Evolutionary conservation across 176 grass and related monocot species (phyloP).

Genomic region (Zoysia japonica): DNA sequence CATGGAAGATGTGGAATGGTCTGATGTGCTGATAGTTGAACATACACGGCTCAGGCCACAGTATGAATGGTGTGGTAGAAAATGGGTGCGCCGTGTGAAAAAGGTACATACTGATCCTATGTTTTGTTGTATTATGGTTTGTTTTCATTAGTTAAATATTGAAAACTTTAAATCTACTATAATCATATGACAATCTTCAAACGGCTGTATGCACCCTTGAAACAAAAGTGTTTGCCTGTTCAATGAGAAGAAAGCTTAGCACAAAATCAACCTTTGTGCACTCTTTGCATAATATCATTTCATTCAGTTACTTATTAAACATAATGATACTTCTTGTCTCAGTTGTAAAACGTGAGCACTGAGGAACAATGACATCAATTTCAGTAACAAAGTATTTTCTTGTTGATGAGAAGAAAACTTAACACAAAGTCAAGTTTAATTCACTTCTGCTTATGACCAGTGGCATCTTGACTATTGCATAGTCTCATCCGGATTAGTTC

Average conservation of each 20-base stretch:
- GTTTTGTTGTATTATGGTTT: not conserved
- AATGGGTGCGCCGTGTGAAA: constrained; percentile 20
- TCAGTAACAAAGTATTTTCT: not conserved
- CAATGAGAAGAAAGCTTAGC: not conserved
- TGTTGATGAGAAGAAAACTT: not conserved
- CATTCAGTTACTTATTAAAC: too few species aligned
- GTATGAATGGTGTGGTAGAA: constrained; percentile 31
- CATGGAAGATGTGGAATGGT: constrained; percentile 14
- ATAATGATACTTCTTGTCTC: too few species aligned
- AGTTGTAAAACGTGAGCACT: too few species aligned
- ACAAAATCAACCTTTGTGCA: not conserved
- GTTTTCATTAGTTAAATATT: not conserved
- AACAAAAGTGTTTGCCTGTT: not conserved
- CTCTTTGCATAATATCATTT: too few species aligned
- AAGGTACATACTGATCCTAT: not conserved
- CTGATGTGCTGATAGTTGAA: constrained; percentile 34
- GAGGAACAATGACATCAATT: too few species aligned
- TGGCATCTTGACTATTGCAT: not conserved
- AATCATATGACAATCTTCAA: not conserved
- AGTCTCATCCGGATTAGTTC: not conserved
- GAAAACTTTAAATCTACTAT: not conserved
- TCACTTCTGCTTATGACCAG: not conserved
- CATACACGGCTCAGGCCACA: constrained; percentile 32
- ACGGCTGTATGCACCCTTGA: too few species aligned
- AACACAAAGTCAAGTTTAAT: not conserved